phyloP scores from a whole-genome alignment of 257 asterid genomes.

The Lavandula angustifolia region DNA sequence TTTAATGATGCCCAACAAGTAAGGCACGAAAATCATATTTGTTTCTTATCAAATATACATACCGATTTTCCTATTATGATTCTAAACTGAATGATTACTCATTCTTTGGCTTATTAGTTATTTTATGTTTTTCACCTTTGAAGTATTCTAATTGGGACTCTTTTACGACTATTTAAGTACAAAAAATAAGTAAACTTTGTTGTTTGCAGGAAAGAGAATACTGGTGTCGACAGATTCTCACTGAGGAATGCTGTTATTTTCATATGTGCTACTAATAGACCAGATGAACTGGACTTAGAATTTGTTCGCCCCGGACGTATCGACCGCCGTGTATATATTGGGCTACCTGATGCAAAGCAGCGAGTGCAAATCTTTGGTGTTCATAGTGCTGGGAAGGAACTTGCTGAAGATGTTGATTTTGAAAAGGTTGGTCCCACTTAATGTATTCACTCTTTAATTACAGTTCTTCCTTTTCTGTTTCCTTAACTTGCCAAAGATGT shows the following conservation, averaged over 20 bases:
- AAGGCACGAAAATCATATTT: not conserved
- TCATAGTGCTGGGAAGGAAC: conserved; percentile 90
- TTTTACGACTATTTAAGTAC: conserved; percentile 16
- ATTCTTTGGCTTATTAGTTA: not conserved
- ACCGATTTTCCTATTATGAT: conserved; percentile 23
- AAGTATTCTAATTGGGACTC: conserved; percentile 11
- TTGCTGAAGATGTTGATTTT: conserved; percentile 85
- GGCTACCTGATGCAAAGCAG: conserved; percentile 94
- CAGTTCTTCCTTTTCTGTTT: not conserved
- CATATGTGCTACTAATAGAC: conserved; percentile 97
- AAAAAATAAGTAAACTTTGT: conserved; percentile 17
- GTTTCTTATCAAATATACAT: not conserved
- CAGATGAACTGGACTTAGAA: conserved; percentile 86
- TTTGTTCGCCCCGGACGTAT: conserved; percentile 90
- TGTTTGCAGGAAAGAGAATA: conserved; percentile 72
- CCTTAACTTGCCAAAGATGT: conserved; percentile 68
- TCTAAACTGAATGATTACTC: conserved; percentile 13
- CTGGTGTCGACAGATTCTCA: conserved; percentile 91
- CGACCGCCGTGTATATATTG: conserved; percentile 93
- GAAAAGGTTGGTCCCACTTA: conserved; percentile 55
- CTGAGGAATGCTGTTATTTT: conserved; percentile 88
- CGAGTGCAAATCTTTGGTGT: conserved; percentile 90
- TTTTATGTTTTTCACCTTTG: conserved; percentile 6
- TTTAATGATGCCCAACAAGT: conserved; percentile 4
- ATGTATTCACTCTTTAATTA: conserved; percentile 20